A percentile compares a stretch with the other conserved stretches of the same genome.
phyloP scores from a whole-genome alignment of 208 protist genomes.

The Porcisia hertigi region DNA sequence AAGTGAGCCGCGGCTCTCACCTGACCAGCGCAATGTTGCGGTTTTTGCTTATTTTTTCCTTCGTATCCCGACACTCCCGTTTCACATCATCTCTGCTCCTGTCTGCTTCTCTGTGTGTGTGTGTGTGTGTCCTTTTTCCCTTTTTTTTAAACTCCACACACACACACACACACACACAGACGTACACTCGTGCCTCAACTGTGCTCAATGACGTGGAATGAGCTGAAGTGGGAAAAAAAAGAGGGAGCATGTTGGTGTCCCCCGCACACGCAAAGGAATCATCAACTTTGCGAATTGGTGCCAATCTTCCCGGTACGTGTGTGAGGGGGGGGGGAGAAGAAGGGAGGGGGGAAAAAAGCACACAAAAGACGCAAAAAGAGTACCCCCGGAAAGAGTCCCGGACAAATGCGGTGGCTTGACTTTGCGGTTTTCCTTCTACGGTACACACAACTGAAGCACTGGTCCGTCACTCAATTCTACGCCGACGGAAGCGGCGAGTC shows the following conservation, averaged over 20 bases:
- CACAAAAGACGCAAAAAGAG: not conserved
- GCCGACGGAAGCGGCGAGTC: not conserved
- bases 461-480: not conserved
- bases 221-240: not conserved
- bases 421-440: not conserved
- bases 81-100: conserved; percentile 8
- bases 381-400: not conserved
- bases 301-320: not conserved
- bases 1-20: not conserved
- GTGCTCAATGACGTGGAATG: not conserved
- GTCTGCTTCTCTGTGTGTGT: conserved; percentile 11
- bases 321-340: too few species aligned
- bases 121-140: not conserved
- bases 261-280: not conserved
- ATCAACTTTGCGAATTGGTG: not conserved
- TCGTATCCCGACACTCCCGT: not conserved
- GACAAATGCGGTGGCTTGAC: not conserved
- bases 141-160: too few species aligned
- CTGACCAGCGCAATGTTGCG: not conserved
- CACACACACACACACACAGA: too few species aligned
- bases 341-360: not conserved
- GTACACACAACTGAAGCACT: not conserved
- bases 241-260: not conserved
- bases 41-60: not conserved
- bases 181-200: not conserved